Evolutionary conservation across 2,329 filamentous ascomycete species (phyloP), one percentile per base, ranked within the genome.

Genomic region (Curvularia hawaiiensis): DNA sequence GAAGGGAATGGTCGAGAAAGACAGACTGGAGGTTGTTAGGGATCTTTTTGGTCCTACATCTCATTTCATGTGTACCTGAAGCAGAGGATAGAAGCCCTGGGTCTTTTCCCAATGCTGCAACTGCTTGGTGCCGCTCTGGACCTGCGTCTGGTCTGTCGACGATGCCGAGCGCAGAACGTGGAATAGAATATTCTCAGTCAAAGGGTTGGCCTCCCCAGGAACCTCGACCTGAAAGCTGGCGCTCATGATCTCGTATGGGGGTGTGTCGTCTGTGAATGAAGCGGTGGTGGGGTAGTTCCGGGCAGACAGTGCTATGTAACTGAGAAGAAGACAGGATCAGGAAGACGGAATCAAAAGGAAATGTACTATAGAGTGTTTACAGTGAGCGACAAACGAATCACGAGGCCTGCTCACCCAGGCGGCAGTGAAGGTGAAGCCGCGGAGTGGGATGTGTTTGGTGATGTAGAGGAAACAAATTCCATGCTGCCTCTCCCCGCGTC

Each of bases 1-100:
- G 90, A 1, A 96, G 80, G 2, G 87, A 86, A 60, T 87, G 87
- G 78, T 97, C 90, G 62, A 97, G 84, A 74, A 93, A 97, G 35
- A 92, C 85, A 66, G 88, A 84, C 89, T 96, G 70, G 12, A 59
- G 3, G 4, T 20, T 40, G 48, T 71, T 43, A 73, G 65, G 11
- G 12, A 10, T 3, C 4, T 11, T 28, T 9, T 8, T 7, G 18
- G 12, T 2, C 3, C 24, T 9, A 9, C 38, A 10, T 12, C 12
- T 12, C 10, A 31, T 12, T 28, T 16, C 33, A 11, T 31, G 10
- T 59, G 3, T 68, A 74, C 72, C 65, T 82, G 80, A 1, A 83
- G 74, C 51, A 83, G 71, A 24, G 75, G 75, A 63, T 83, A 84
- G 74, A 76, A 84, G 18, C 79, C 76, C n/a, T 71, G 61, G 4